A percentile compares a stretch with the other conserved stretches of the same genome.
Conservation (phyloP, 345 rosid species). For the Aquilaria malaccensis region DNA sequence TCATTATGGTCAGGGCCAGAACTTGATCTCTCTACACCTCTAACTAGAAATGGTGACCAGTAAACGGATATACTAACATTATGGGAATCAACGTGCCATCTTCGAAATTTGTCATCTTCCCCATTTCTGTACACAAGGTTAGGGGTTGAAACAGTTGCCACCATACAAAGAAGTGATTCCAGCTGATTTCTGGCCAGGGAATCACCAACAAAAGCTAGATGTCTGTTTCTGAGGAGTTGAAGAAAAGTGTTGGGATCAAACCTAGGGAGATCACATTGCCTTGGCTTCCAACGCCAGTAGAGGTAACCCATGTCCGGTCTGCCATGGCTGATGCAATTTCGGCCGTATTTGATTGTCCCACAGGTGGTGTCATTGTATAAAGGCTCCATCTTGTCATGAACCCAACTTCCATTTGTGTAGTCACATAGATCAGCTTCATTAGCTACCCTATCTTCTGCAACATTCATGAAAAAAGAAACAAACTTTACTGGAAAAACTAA, state of each 20-base stretch:
- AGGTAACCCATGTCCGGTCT: slow-evolving; percentile 73
- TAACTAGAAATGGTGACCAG: slow-evolving; percentile 89
- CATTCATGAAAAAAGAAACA: neutral
- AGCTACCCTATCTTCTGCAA: slow-evolving; percentile 30
- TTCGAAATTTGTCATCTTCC: slow-evolving; percentile 62
- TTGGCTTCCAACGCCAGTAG: slow-evolving; percentile 81
- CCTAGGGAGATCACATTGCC: slow-evolving; percentile 61
- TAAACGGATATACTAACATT: slow-evolving; percentile 54
- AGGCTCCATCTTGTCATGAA: slow-evolving; percentile 53
- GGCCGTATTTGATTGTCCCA: slow-evolving; percentile 69
- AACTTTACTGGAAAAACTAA: neutral
- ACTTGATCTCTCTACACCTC: slow-evolving; percentile 57
- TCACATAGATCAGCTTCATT: slow-evolving; percentile 37
- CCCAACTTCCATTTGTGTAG: slow-evolving; percentile 64
- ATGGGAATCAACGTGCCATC: slow-evolving; percentile 53
- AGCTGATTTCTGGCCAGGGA: slow-evolving; percentile 89
- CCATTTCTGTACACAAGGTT: slow-evolving; percentile 49
- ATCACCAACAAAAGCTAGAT: slow-evolving; percentile 78
- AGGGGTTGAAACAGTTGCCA: slow-evolving; percentile 47
- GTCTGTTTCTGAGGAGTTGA: slow-evolving; percentile 39
- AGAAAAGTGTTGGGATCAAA: slow-evolving; percentile 65
- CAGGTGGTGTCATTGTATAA: slow-evolving; percentile 65
- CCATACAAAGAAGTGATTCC: slow-evolving; percentile 79
- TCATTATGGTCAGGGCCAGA: slow-evolving; percentile 48
- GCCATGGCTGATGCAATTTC: slow-evolving; percentile 66